phyloP scores from a whole-genome alignment of 2,329 filamentous ascomycete species.

The Cytospora leucostoma region DNA sequence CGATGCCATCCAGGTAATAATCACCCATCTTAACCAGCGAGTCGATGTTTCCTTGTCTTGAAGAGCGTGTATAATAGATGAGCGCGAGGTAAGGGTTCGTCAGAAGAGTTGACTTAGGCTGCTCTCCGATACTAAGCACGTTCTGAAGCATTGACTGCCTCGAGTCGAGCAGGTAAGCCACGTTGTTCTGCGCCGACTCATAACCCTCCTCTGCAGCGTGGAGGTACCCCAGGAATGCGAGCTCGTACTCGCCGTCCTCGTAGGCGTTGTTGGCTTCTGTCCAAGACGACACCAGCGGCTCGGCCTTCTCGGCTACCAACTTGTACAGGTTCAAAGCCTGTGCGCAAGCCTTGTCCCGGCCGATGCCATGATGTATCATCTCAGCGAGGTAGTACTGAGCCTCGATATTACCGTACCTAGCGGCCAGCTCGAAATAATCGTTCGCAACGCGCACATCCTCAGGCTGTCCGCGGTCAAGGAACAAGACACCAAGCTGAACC shows the following conservation, averaged over 20 bases:
- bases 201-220: constrained; percentile 93
- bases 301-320: constrained; percentile 71
- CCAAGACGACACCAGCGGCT: constrained; percentile 75
- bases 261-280: constrained; percentile 81
- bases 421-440: constrained; percentile 85
- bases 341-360: constrained; percentile 75
- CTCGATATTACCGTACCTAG: constrained; percentile 80
- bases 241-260: constrained; percentile 74
- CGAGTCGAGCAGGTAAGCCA: constrained; percentile 82
- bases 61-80: constrained; percentile 93
- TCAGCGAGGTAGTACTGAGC: constrained; percentile 92
- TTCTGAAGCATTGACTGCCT: constrained; percentile 61
- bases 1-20: constrained; percentile 86
- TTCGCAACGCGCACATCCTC: constrained; percentile 75
- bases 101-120: constrained; percentile 43
- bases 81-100: constrained; percentile 67
- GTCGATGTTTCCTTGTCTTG: constrained; percentile 90
- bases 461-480: constrained; percentile 75
- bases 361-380: constrained; percentile 77
- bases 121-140: constrained; percentile 49
- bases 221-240: constrained; percentile 78
- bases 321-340: constrained; percentile 83
- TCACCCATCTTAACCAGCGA: constrained; percentile 97
- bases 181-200: constrained; percentile 85
- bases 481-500: constrained; percentile 79